These are phyloP conservation scores for Gonium pectorale DNA, from an alignment of 139 green algal species.

Conservation along the genomic window DNA sequence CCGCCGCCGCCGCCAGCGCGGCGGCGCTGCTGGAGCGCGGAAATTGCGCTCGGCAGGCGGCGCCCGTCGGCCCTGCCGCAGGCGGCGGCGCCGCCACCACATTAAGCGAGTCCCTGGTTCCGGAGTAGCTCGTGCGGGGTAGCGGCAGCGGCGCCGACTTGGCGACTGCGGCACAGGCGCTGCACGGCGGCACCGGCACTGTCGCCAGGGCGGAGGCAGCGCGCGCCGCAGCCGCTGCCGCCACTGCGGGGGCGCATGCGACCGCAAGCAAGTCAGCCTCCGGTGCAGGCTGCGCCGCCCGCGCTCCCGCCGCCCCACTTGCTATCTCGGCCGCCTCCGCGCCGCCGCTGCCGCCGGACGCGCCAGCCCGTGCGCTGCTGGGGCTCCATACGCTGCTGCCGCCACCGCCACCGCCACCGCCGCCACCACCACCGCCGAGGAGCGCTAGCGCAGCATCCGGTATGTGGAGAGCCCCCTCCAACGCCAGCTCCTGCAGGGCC, in stretches of 20 bases:
- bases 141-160: no score
- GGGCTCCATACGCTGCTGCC: no score
- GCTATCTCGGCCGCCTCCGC: no score
- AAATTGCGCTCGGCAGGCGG: neutral
- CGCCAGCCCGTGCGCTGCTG: no score
- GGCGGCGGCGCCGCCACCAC: no score
- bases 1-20: constrained; percentile 11
- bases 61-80: neutral
- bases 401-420: no score
- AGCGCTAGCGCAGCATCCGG: neutral
- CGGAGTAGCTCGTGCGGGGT: no score
- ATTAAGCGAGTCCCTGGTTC: no score
- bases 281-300: neutral
- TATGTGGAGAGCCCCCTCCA: constrained; percentile 14
- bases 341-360: neutral
- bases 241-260: neutral
- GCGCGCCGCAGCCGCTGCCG: neutral
- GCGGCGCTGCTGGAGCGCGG: constrained; percentile 13
- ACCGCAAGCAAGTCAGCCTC: neutral
- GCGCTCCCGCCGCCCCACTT: no score
- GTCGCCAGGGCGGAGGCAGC: neutral
- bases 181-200: constrained; percentile 30
- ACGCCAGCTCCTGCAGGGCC: neutral
- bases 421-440: neutral
- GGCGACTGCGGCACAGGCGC: neutral